Percentiles rank a stretch among this genome's conserved stretches.
phyloP scores from a whole-genome alignment of 2,329 filamentous ascomycete species.

The Aspergillus sp. region DNA sequence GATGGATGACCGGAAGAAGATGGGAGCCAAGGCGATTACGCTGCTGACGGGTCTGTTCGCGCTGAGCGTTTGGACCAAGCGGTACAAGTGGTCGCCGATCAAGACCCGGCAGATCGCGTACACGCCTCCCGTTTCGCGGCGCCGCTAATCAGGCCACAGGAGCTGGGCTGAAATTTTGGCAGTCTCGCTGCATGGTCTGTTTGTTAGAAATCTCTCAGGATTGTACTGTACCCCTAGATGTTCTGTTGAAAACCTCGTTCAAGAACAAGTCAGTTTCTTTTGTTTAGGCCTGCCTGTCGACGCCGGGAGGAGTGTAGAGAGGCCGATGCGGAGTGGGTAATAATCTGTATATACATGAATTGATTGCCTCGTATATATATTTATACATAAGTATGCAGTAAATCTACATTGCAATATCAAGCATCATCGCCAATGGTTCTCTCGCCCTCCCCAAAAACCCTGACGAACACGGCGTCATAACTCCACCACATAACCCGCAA shows the following conservation, averaged over 20 bases:
- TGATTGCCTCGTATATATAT: no score
- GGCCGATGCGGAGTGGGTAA: no score
- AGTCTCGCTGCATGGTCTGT: slow-evolving; percentile 20
- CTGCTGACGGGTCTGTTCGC: slow-evolving; percentile 71
- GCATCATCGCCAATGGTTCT: slow-evolving; percentile 40
- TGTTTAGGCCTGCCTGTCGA: no score
- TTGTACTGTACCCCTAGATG: slow-evolving; percentile 38
- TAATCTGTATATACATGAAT: no score
- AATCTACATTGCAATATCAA: background rate
- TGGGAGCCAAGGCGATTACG: slow-evolving; percentile 93
- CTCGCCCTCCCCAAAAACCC: slow-evolving; percentile 79
- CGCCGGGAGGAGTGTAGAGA: no score
- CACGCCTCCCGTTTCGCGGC: slow-evolving; percentile 53
- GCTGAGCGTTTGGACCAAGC: slow-evolving; percentile 93
- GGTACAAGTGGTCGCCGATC: slow-evolving; percentile 97
- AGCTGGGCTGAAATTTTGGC: slow-evolving; percentile 19
- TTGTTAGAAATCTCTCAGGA: slow-evolving; percentile 31
- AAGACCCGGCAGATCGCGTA: slow-evolving; percentile 94
- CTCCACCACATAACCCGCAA: slow-evolving; percentile 52
- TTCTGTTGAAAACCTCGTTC: slow-evolving; percentile 31
- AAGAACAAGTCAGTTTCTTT: slow-evolving; percentile 31
- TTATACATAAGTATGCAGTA: no score
- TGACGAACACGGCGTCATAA: slow-evolving; percentile 57
- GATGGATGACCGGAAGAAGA: slow-evolving; percentile 99
- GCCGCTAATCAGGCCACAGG: slow-evolving; percentile 23